phyloP scores from a whole-genome alignment of 1,284 basidiomycete genomes.

The Acaromyces ingoldii region DNA sequence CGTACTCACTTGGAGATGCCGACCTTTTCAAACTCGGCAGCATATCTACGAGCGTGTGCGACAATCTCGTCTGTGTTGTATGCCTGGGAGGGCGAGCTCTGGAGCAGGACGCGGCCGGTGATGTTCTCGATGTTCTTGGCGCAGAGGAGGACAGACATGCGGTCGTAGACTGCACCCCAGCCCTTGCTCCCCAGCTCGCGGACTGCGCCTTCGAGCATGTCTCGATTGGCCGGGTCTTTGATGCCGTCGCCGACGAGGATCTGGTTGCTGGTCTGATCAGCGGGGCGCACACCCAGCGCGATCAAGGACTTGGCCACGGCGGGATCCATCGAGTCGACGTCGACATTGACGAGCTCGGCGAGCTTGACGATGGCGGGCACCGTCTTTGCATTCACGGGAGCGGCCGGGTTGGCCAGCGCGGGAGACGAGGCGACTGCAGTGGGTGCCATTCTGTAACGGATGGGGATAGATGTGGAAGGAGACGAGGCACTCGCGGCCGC shows the following conservation, averaged over 20 bases:
- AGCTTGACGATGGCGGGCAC: constrained; percentile 10
- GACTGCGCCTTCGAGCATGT: constrained; percentile 15
- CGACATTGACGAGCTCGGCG: constrained; percentile 19
- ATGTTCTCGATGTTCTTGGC: constrained; percentile 20
- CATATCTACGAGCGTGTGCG: constrained; percentile 20
- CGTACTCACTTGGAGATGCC: constrained; percentile 24
- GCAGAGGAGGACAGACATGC: constrained; percentile 10
- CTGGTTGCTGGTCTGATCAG: constrained; percentile 26
- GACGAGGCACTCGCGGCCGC: background rate
- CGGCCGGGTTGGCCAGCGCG: background rate
- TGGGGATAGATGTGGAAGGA: background rate
- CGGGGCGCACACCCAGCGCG: constrained; percentile 17
- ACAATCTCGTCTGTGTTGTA: constrained; percentile 22
- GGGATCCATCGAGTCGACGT: constrained; percentile 27
- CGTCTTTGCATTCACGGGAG: background rate
- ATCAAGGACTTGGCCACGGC: constrained; percentile 18
- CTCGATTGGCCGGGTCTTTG: constrained; percentile 14
- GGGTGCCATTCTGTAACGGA: background rate
- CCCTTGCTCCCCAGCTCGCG: constrained; percentile 15
- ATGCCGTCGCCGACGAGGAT: constrained; percentile 20
- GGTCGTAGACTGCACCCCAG: constrained; percentile 16
- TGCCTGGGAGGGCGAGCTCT: constrained; percentile 19
- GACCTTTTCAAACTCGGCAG: constrained; percentile 18
- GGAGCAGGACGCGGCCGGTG: constrained; percentile 21
- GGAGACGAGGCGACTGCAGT: background rate